A percentile compares a stretch with the other conserved stretches of the same genome.
Evolutionary conservation across 1,284 basidiomycete genomes (phyloP).

Genomic region (Ustilago nuda): DNA sequence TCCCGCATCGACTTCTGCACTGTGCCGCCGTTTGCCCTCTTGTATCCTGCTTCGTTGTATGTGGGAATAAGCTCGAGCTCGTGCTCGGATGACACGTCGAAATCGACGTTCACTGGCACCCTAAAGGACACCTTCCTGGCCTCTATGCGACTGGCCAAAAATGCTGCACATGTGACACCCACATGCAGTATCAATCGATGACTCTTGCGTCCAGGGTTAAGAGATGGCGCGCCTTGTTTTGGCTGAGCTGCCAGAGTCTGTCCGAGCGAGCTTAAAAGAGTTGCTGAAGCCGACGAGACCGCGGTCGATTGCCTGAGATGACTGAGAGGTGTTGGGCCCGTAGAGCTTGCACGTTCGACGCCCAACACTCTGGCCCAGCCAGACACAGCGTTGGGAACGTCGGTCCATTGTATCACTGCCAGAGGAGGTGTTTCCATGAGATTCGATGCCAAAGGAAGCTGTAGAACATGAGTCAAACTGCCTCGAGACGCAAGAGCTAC

Average conservation of each 20-base stretch:
- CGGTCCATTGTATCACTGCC: conserved; percentile 50
- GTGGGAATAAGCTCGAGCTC: conserved; percentile 40
- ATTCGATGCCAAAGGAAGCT: conserved; percentile 40
- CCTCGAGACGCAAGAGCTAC: conserved; percentile 44
- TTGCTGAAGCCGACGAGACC: neutral
- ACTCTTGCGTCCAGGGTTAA: conserved; percentile 13
- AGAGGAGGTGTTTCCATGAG: conserved; percentile 31
- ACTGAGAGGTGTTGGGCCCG: conserved; percentile 18
- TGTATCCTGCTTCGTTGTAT: conserved; percentile 4
- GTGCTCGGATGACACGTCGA: conserved; percentile 26
- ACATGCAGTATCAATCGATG: conserved; percentile 35
- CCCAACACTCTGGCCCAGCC: conserved; percentile 52
- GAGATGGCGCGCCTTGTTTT: neutral
- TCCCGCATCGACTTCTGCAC: neutral
- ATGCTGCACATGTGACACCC: conserved; percentile 40
- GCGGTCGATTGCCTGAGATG: conserved; percentile 17
- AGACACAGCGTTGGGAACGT: conserved; percentile 50
- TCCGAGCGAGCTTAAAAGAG: neutral
- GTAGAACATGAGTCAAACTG: conserved; percentile 44
- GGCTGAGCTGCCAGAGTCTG: neutral
- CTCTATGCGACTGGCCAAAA: conserved; percentile 45
- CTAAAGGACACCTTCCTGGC: conserved; percentile 34
- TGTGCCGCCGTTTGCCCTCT: conserved; percentile 13
- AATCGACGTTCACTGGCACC: conserved; percentile 20
- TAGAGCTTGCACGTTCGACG: conserved; percentile 38